phyloP scores from a whole-genome alignment of 257 asterid species.

The Ehretia macrophylla region DNA sequence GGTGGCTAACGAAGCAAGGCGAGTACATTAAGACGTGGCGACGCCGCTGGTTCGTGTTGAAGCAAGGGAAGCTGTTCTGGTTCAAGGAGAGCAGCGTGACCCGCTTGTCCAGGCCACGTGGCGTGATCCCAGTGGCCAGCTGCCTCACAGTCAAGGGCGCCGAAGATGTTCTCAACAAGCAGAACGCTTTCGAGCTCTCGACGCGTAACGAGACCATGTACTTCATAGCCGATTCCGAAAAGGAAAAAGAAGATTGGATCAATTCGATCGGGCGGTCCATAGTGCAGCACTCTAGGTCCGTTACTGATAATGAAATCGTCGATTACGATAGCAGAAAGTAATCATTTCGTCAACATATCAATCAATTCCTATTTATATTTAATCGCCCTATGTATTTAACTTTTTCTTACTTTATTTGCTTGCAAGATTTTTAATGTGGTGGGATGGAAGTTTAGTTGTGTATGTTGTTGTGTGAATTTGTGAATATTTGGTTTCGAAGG shows the following conservation, averaged over 20 bases:
- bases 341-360: too few species aligned
- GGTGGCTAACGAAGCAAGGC: slow-evolving; percentile 91
- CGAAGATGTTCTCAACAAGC: slow-evolving; percentile 79
- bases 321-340: slow-evolving; percentile 61
- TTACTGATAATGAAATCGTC: slow-evolving; percentile 69
- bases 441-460: too few species aligned
- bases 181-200: slow-evolving; percentile 78
- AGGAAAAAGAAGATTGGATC: slow-evolving; percentile 95
- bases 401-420: neutral
- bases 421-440: neutral
- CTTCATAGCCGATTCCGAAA: slow-evolving; percentile 84
- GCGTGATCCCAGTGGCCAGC: slow-evolving; percentile 66
- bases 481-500: neutral
- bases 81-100: slow-evolving; percentile 74
- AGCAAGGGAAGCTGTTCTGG: slow-evolving; percentile 95
- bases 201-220: slow-evolving; percentile 79
- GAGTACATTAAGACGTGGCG: slow-evolving; percentile 98
- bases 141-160: slow-evolving; percentile 95
- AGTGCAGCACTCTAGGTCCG: slow-evolving; percentile 89
- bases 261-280: slow-evolving; percentile 86
- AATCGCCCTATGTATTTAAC: neutral
- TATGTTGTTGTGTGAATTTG: neutral
- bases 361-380: neutral
- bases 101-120: slow-evolving; percentile 75
- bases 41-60: slow-evolving; percentile 93